Evolutionary conservation across 2,329 filamentous ascomycete species (phyloP).

Genomic region (Periglandula ipomoeae): DNA sequence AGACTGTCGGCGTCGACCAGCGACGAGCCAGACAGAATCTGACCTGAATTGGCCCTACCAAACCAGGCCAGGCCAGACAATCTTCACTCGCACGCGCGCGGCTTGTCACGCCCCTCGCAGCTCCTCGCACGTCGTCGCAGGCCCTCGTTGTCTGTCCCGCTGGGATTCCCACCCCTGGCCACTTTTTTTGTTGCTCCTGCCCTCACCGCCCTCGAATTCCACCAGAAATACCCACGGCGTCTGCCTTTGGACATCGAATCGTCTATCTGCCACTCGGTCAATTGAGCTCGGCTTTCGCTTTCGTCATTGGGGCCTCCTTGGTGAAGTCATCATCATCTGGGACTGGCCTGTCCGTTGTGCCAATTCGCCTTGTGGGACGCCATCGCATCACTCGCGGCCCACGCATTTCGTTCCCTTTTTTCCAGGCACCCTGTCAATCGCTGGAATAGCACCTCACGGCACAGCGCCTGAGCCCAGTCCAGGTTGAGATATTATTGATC

Average conservation of each 20-base stretch:
- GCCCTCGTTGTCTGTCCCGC: neutral
- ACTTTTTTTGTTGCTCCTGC: neutral
- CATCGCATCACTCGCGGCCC: no score
- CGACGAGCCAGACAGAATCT: neutral
- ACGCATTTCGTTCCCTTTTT: no score
- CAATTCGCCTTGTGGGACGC: neutral
- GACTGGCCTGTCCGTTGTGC: neutral
- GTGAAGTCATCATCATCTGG: neutral
- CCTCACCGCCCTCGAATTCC: constrained; percentile 2
- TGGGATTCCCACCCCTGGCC: neutral
- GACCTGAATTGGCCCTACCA: no score
- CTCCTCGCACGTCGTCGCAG: neutral
- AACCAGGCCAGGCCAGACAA: neutral
- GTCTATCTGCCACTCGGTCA: neutral
- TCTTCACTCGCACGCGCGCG: neutral
- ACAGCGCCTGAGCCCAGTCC: no score
- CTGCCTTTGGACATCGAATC: neutral
- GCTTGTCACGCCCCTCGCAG: neutral
- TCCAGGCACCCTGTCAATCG: no score
- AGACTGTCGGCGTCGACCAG: neutral
- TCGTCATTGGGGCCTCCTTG: neutral
- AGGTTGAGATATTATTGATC: neutral
- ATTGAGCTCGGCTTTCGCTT: neutral
- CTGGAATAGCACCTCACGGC: neutral
- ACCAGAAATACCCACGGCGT: neutral